Conservation (phyloP, 805 yeast genomes). For the Cyberlindnera mississippiensis region DNA sequence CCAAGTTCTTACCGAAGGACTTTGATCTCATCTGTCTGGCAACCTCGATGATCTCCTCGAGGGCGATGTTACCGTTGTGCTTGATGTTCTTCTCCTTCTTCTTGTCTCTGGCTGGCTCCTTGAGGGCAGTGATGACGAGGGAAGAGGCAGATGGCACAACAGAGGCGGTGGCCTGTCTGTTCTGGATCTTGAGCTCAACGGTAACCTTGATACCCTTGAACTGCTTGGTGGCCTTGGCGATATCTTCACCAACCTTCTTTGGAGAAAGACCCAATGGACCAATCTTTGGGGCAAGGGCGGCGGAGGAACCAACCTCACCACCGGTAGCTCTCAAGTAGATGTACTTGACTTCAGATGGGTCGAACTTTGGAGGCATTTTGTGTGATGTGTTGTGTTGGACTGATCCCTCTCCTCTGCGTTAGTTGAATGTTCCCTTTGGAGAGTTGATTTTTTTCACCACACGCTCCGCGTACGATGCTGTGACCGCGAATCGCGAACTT, state of each 20-base stretch:
- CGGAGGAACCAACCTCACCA: conserved; percentile 99
- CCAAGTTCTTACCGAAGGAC: conserved; percentile 96
- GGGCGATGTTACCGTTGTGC: conserved; percentile 98
- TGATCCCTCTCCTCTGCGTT: not conserved
- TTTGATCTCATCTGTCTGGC: conserved; percentile 97
- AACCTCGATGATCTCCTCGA: conserved; percentile 93
- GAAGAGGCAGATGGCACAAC: conserved; percentile 99
- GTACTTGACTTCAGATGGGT: conserved; percentile 97
- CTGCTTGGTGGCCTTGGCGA: conserved; percentile 98
- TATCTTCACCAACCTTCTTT: conserved; percentile 99
- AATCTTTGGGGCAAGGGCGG: conserved; percentile 99
- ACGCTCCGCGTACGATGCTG: too few relatives aligned
- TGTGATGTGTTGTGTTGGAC: conserved; percentile 3
- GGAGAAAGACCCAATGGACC: conserved; percentile 99
- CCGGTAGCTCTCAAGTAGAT: conserved; percentile 99
- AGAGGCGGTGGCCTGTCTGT: conserved; percentile 99
- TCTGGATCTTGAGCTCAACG: conserved; percentile 96
- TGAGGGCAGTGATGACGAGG: conserved; percentile 96
- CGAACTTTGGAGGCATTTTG: conserved; percentile 97
- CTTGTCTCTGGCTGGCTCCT: conserved; percentile 99
- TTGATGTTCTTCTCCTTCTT: conserved; percentile 99
- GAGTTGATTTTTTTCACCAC: conserved; percentile 10
- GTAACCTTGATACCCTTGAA: conserved; percentile 99
- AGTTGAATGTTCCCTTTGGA: not conserved
- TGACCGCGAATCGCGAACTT: too few relatives aligned